Evolutionary conservation across 2,329 filamentous ascomycete species (phyloP), one percentile per base, ranked within the genome.

Genomic region (Colletotrichum endophyticum): DNA sequence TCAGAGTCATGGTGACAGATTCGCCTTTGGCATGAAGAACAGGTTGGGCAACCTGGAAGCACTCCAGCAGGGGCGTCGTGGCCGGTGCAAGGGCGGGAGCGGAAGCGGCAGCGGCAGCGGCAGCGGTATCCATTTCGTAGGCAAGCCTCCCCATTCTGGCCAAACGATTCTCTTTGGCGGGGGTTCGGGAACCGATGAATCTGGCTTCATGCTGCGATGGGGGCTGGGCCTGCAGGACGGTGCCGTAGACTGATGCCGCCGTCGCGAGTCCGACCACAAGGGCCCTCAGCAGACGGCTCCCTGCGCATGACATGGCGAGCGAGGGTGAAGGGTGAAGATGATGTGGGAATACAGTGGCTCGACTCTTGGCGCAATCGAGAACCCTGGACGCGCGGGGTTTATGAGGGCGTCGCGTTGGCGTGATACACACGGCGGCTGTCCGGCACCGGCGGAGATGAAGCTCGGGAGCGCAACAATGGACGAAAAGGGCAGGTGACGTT

Each of bases 41-140:
- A 1, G 94, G 94, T 79, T 91, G 91, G 68, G 92, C 90, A 16
- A 95, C 91, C 84, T 95, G 91, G 79, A 95, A 93, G 80, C 92
- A 93, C 78, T 94, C 88, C 73, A 94, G n/a, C 49, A 73, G 22
- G 15, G 73, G 70, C 61, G 63, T 22, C 8, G 61, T 44, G 3
- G 22, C 11, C 15, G 49, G 44, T 1, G 59, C 30, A 9, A 61
- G 12, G 19, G 59, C 6, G 19, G 72, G 6, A 12, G 39, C 15
- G 13, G 56, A 36, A 36, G 34, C 11, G 12, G 56, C 15, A 34
- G 32, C 6, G 19, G 72, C 13, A 6, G 25, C 27, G 15, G 67
- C 39, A 22, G 39, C 57, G 9, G 27, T 15, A 9, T 76, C 73
- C 44, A 66, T 49, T 6, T 68, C 73, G 39, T 73, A 73, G 3